Conservation (phyloP, 768 basidiomycete genomes). For the Neoboletus brunneissimus region DNA sequence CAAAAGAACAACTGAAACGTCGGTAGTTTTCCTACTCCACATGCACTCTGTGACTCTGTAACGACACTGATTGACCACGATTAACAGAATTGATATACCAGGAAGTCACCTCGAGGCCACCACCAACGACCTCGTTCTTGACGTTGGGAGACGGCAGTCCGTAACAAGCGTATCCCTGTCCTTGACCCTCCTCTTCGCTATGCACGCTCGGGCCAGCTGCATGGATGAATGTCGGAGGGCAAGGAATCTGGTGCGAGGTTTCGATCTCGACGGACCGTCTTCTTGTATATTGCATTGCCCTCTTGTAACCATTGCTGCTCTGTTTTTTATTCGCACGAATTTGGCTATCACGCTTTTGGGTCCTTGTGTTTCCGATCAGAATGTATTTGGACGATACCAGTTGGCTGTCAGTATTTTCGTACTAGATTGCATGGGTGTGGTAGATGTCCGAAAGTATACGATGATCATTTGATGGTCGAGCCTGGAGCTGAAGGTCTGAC, state of each 20-base stretch:
- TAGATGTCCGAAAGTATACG: neutral
- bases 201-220: neutral
- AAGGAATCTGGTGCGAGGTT: neutral
- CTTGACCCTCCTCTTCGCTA: neutral
- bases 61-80: neutral
- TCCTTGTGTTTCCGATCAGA: neutral
- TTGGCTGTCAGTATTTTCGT: neutral
- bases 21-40: neutral
- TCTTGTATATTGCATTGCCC: neutral
- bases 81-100: slow-evolving; percentile 44
- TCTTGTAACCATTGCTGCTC: neutral
- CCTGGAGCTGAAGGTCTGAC: no score
- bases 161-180: neutral
- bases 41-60: neutral
- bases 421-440: neutral
- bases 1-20: slow-evolving; percentile 74
- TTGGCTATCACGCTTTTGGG: neutral
- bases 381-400: slow-evolving; percentile 8
- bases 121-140: slow-evolving; percentile 16
- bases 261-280: neutral
- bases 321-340: slow-evolving; percentile 1
- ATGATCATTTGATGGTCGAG: no score
- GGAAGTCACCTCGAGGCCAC: slow-evolving; percentile 39
- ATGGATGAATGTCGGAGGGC: neutral
- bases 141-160: slow-evolving; percentile 12